Base-by-base conservation (phyloP, 345 rosid genomes). In the Schrenkiella parvula region DNA sequence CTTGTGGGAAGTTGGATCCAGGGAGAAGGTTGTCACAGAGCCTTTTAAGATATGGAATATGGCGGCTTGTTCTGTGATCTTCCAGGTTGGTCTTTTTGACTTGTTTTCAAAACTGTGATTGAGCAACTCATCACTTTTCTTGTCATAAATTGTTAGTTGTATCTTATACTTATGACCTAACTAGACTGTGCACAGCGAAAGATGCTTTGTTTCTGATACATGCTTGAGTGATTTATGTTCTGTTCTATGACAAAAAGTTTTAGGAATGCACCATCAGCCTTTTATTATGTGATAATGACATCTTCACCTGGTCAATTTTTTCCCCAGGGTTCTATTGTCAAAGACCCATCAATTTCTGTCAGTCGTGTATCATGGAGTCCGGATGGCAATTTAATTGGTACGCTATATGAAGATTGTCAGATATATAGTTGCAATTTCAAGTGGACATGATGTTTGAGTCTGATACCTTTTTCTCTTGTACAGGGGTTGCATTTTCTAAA, bases 1-100 rank as follows among this genome's bases (percentile, higher is more conserved):
- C 46, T 79, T 95, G 18, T 95, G 97, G 97, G 99, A 95, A 66
- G 88, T 91, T 55, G 82, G 79, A 32, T 74, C 81, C 47, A 84
- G 82, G 22, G 95, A 89, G 59, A 85, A 82, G 70, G 74, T 91
- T 85, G 84, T 79, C 54, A 80, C 95, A 57, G 88, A 89, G 80
- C 86, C 95, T 54, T 91, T 95, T 85, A 89, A 91, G 82, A 73
- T 85, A 47, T 84, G 95, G 96, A 87, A 95, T 6, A 75, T 81
- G 84, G 5, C 76, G 14, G 31, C 83, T 64, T 83, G 86, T 73
- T 66, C 90, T 26, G 57, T 75, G 66, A 82, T 77, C 66, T 86
- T 88, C 74, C 96, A 91, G 97, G 99, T 91, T 52, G 2, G 14
- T 54, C 28, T 41, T 39, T 28, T 28, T 31, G 34, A 31, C 34